A percentile compares a stretch with the other conserved stretches of the same genome.
These are phyloP conservation scores for Aspergillus arachidicola DNA, from an alignment of 2,329 filamentous ascomycete species.

Conservation along the genomic window DNA sequence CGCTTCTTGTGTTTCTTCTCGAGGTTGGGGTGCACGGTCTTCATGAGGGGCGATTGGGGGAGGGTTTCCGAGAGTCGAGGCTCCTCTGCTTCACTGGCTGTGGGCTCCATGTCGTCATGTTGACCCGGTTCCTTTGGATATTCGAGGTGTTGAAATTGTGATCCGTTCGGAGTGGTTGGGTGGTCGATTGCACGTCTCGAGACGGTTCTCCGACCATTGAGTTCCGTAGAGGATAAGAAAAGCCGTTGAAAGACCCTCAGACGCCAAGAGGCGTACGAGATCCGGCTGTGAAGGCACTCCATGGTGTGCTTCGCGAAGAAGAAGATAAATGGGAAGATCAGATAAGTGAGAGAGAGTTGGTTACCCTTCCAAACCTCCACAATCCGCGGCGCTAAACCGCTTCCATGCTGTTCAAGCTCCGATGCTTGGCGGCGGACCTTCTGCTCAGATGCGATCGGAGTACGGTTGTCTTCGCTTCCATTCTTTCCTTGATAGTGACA, in stretches of 20 bases:
- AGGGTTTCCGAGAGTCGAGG: conserved; percentile 34
- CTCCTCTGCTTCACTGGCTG: background rate
- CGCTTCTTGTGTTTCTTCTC: conserved; percentile 29
- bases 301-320: conserved; percentile 19
- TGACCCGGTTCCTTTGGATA: background rate
- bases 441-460: background rate
- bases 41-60: conserved; percentile 40
- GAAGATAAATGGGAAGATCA: background rate
- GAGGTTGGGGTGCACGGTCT: conserved; percentile 21
- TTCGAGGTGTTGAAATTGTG: background rate
- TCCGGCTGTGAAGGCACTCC: conserved; percentile 27
- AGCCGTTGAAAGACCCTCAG: conserved; percentile 29
- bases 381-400: background rate
- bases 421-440: background rate
- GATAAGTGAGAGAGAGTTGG: background rate
- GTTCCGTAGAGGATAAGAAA: conserved; percentile 13
- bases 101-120: background rate
- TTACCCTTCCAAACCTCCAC: background rate
- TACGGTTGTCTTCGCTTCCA: background rate
- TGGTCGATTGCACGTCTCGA: conserved; percentile 19
- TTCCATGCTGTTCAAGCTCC: background rate
- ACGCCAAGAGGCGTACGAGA: conserved; percentile 38
- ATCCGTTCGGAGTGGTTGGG: conserved; percentile 6
- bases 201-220: background rate
- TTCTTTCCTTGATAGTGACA: background rate